phyloP scores from a whole-genome alignment of 768 basidiomycete genomes.

The Scleroderma citrinum region DNA sequence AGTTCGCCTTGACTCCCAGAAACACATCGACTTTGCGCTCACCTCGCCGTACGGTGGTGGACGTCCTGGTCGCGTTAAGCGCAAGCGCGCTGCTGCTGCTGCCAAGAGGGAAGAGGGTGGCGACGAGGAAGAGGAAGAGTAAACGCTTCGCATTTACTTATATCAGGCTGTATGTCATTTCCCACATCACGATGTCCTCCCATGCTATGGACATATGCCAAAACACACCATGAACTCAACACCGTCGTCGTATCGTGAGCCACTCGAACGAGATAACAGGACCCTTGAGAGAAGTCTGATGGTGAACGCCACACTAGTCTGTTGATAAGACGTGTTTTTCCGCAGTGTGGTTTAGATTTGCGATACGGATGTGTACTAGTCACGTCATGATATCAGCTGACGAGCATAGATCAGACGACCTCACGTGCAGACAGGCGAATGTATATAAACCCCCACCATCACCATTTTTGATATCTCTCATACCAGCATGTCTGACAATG shows the following conservation, averaged over 20 bases:
- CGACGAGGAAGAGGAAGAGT: slow-evolving; percentile 89
- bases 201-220: slow-evolving; percentile 27
- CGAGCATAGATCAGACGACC: too few relatives aligned
- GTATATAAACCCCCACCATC: slow-evolving; percentile 37
- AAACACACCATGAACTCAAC: slow-evolving; percentile 20
- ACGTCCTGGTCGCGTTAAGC: slow-evolving; percentile 93
- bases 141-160: slow-evolving; percentile 26
- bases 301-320: too few relatives aligned
- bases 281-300: too few relatives aligned
- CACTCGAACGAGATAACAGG: too few relatives aligned
- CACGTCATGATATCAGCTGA: too few relatives aligned
- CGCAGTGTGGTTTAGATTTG: too few relatives aligned
- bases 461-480: too few relatives aligned
- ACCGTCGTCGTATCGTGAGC: too few relatives aligned
- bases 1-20: slow-evolving; percentile 98
- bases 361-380: too few relatives aligned
- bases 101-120: slow-evolving; percentile 88
- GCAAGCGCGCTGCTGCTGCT: slow-evolving; percentile 93
- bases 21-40: slow-evolving; percentile 99
- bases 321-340: too few relatives aligned
- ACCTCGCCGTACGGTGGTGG: slow-evolving; percentile 96
- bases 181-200: slow-evolving; percentile 23
- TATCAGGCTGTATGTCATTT: slow-evolving; percentile 23
- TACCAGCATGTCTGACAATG: not conserved
- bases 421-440: too few relatives aligned